phyloP scores from a whole-genome alignment of 2,329 filamentous ascomycete genomes.

The Cytospora mali region DNA sequence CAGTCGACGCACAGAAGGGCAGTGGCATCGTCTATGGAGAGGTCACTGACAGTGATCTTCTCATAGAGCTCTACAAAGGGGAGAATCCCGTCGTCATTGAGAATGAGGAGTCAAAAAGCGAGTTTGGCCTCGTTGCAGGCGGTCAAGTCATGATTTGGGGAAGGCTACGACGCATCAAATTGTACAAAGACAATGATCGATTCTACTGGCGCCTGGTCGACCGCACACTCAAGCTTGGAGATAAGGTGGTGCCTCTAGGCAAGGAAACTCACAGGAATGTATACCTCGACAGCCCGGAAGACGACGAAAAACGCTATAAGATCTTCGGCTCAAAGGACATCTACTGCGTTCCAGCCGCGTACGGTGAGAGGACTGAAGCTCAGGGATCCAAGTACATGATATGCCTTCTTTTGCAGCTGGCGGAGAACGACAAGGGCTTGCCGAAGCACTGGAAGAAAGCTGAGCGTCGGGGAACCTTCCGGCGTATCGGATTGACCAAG shows the following conservation, averaged over 20 bases:
- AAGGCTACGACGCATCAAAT: neutral
- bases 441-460: neutral
- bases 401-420: slow-evolving; percentile 11
- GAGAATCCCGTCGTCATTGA: neutral
- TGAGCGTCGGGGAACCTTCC: neutral
- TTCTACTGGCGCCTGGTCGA: slow-evolving; percentile 4
- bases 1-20: neutral
- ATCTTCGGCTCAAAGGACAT: neutral
- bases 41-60: slow-evolving; percentile 1
- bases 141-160: slow-evolving; percentile 8
- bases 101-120: neutral
- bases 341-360: slow-evolving; percentile 12
- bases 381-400: slow-evolving; percentile 11
- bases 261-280: slow-evolving; percentile 5
- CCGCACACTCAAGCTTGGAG: neutral
- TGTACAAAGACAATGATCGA: neutral
- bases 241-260: too few relatives aligned
- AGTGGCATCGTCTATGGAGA: slow-evolving; percentile 9
- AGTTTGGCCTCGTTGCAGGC: neutral
- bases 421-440: neutral
- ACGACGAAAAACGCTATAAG: neutral
- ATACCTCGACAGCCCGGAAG: slow-evolving; percentile 1
- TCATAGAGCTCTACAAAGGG: neutral
- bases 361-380: neutral
- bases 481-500: slow-evolving; percentile 16